Evolutionary conservation across 2,329 filamentous ascomycete genomes (phyloP).

Genomic region (Lecanicillium sp.): DNA sequence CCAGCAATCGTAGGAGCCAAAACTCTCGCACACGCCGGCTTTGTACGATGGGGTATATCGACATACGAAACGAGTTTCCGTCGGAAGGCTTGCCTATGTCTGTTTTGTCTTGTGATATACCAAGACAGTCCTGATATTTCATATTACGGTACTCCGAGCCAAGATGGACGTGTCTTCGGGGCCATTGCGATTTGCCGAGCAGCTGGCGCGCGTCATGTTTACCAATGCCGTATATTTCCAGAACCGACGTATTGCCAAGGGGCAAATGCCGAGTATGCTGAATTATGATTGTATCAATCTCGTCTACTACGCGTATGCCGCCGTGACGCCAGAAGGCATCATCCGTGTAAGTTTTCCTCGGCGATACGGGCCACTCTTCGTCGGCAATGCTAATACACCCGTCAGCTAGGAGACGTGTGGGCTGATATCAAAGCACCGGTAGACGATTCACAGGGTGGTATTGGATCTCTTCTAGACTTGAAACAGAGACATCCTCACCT

Average conservation of each 20-base stretch:
- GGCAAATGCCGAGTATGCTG: slow-evolving; percentile 64
- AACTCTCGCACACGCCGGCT: too few species aligned
- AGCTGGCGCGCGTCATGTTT: slow-evolving; percentile 36
- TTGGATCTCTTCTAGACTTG: slow-evolving; percentile 64
- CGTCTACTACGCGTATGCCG: slow-evolving; percentile 77
- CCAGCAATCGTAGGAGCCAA: too few species aligned
- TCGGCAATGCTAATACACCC: neutral
- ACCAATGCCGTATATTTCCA: slow-evolving; percentile 79
- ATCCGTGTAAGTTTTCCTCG: slow-evolving; percentile 56
- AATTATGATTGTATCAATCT: slow-evolving; percentile 72
- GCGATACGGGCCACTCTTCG: neutral
- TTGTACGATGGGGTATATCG: neutral
- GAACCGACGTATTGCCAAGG: slow-evolving; percentile 66
- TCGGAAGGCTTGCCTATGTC: neutral
- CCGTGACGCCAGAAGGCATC: slow-evolving; percentile 61
- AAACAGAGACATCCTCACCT: slow-evolving; percentile 64
- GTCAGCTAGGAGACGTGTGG: slow-evolving; percentile 69
- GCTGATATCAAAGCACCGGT: slow-evolving; percentile 66
- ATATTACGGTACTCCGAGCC: too few species aligned
- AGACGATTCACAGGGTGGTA: slow-evolving; percentile 61
- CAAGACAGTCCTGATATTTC: too few species aligned
- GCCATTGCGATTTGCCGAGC: slow-evolving; percentile 13
- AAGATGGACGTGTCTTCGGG: slow-evolving; percentile 11
- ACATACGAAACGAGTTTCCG: neutral
- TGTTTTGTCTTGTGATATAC: neutral